Evolutionary conservation across 495 filamentous ascomycete genomes (phyloP).

Genomic region (Talaromyces borbonicus): DNA sequence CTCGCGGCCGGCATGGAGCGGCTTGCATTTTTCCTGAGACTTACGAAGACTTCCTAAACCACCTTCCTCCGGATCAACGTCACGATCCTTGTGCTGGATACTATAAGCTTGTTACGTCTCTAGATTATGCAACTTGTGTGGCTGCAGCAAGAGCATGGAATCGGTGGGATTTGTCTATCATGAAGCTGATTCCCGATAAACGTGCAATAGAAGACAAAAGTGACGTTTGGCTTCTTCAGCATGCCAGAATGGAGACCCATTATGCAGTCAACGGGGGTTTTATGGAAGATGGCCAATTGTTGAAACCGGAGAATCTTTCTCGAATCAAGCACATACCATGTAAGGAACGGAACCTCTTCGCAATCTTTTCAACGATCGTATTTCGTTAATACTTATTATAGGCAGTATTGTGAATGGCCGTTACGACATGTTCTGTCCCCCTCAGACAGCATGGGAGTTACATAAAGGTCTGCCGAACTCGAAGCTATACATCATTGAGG

Average conservation of each 20-base stretch:
- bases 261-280: conserved; percentile 30
- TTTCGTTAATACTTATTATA: background rate
- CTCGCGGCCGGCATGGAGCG: conserved; percentile 13
- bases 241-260: conserved; percentile 30
- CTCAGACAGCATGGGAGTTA: conserved; percentile 29
- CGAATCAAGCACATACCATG: conserved; percentile 33
- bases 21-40: conserved; percentile 30
- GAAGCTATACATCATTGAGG: background rate
- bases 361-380: background rate
- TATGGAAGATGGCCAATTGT: conserved; percentile 27
- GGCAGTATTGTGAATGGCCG: conserved; percentile 31
- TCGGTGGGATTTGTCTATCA: conserved; percentile 25
- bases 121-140: conserved; percentile 1
- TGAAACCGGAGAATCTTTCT: conserved; percentile 20
- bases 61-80: conserved; percentile 22
- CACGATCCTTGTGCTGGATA: conserved; percentile 21
- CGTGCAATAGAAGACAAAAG: conserved; percentile 15
- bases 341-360: background rate
- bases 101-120: conserved; percentile 21
- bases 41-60: conserved; percentile 26
- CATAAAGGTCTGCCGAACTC: conserved; percentile 20
- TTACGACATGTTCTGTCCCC: conserved; percentile 33
- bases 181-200: conserved; percentile 17
- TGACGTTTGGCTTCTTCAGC: conserved; percentile 23
- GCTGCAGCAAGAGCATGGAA: conserved; percentile 23